Conservation (phyloP, 108 stramenopile genomes). For the Cyclotella distinguenda region DNA sequence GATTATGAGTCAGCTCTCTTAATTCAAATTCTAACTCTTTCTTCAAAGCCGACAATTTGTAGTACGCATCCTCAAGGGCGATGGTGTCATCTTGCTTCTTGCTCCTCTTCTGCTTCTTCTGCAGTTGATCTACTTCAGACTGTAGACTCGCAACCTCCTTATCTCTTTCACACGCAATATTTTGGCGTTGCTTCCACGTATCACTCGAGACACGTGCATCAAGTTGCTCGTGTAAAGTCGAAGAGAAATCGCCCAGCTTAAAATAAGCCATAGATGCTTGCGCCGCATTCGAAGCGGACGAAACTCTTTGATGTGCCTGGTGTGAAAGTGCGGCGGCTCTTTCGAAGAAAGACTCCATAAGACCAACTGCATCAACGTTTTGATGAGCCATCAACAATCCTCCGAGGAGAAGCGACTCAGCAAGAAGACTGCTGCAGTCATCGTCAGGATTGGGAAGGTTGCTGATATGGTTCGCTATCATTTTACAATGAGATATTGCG, state of each 20-base stretch:
- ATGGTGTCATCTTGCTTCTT: conserved; percentile 16
- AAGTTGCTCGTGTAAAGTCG: conserved; percentile 55
- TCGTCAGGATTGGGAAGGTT: conserved; percentile 4
- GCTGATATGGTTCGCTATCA: conserved; percentile 52
- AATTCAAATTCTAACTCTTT: conserved; percentile 46
- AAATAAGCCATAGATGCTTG: conserved; percentile 47
- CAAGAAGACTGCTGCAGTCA: conserved; percentile 28
- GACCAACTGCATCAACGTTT: conserved; percentile 61
- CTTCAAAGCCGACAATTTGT: conserved; percentile 17
- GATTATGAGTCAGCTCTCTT: conserved; percentile 45
- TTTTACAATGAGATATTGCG: conserved; percentile 64
- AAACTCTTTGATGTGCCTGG: conserved; percentile 23
- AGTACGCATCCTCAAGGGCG: neutral
- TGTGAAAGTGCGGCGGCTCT: conserved; percentile 56
- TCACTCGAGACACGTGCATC: conserved; percentile 56
- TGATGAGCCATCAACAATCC: conserved; percentile 77
- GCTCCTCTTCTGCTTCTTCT: conserved; percentile 29
- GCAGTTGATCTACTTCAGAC: conserved; percentile 33
- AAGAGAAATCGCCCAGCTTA: conserved; percentile 58
- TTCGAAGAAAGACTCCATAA: conserved; percentile 62
- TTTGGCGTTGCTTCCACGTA: conserved; percentile 64
- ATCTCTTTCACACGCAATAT: conserved; percentile 39
- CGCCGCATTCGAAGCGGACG: conserved; percentile 16
- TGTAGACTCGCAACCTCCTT: conserved; percentile 43
- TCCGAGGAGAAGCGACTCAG: conserved; percentile 57